Base-by-base conservation (phyloP, 257 asterid species). In the Ophiorrhiza pumila region DNA sequence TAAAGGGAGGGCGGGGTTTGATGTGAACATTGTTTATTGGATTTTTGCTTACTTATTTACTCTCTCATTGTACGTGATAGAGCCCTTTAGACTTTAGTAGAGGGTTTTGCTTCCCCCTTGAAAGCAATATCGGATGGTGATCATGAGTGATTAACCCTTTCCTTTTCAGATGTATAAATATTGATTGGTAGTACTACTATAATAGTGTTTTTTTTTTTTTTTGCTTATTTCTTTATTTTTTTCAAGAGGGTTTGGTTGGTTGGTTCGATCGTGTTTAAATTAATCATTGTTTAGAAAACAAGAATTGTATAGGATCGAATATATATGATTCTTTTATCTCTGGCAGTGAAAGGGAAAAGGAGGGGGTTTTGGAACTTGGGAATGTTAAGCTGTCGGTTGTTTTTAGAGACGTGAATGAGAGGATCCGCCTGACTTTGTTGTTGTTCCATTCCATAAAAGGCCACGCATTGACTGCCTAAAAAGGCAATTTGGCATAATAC, bases 391-490 rank as follows among this genome's bases (percentile, higher is more conserved):
- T 87, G 90, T 86, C 87, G 84, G 92, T 78, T 84, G 78, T 82
- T 85, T 50, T 80, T 70, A 74, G 83, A 73, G 86, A 65, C 57
- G 77, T 64, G 76, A 61, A 74, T 74, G 63, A 67, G 78, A 75
- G 81, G 78, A 77, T 74, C 67, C 71, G 55, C 78, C 82, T 43
- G 58, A 74, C 81, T 82, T 82, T 84, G 73, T 76, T 80, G 73
- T 78, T 76, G 84, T 83, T 80, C 78, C 72, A 79, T 89, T 81
- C 88, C 90, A 75, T 69, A 78, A 77, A 79, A 80, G 85, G 87
- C 56, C 82, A 85, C 78, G 78, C 87, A 83, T 86, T 81, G 85
- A 72, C 78, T 78, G 43, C 95, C 96, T 45, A 80, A 86, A 87
- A 82, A 74, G 83, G 95, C 80, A 85, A 80, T 65, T 83, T 74